Percentiles rank a stretch among this genome's conserved stretches.
These are phyloP conservation scores for Alternaria alternata DNA, from an alignment of 2,329 filamentous ascomycete genomes.

Conservation along the genomic window DNA sequence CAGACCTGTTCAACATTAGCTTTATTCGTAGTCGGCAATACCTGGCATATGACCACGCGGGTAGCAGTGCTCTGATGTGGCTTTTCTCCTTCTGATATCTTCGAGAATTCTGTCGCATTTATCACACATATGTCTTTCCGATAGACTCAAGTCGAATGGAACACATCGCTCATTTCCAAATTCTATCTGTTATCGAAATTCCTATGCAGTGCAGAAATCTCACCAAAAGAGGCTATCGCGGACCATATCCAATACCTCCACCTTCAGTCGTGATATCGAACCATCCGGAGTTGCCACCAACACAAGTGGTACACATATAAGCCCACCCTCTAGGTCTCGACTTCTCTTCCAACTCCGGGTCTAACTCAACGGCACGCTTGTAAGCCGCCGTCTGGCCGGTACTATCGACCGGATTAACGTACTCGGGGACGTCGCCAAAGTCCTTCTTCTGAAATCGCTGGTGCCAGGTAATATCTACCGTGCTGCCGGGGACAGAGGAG, in stretches of 20 bases:
- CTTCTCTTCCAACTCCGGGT: not conserved
- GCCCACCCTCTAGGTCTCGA: not conserved
- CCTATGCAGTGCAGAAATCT: not conserved
- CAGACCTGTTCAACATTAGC: not conserved
- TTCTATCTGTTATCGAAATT: not conserved
- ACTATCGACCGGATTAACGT: not conserved
- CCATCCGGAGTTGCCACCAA: not conserved
- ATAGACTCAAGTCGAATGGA: not conserved
- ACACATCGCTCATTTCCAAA: not conserved
- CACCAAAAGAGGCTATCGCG: not conserved
- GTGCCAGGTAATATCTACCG: slow-evolving; percentile 21
- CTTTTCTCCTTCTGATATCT: not conserved
- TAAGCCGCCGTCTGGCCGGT: slow-evolving; percentile 3
- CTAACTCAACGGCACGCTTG: not conserved
- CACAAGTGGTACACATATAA: not conserved
- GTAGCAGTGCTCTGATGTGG: not conserved
- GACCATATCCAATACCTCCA: not conserved
- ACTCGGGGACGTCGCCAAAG: slow-evolving; percentile 1
- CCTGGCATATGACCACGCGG: not conserved
- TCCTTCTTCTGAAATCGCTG: slow-evolving; percentile 30
- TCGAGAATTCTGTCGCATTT: not conserved
- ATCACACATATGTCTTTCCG: not conserved
- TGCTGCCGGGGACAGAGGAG: not conserved
- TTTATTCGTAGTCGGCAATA: not conserved
- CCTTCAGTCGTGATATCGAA: slow-evolving; percentile 3